Percentiles rank a stretch among this genome's conserved stretches.
Conservation (phyloP, 2,329 filamentous ascomycete species). For the Venturiaceae sp. region DNA sequence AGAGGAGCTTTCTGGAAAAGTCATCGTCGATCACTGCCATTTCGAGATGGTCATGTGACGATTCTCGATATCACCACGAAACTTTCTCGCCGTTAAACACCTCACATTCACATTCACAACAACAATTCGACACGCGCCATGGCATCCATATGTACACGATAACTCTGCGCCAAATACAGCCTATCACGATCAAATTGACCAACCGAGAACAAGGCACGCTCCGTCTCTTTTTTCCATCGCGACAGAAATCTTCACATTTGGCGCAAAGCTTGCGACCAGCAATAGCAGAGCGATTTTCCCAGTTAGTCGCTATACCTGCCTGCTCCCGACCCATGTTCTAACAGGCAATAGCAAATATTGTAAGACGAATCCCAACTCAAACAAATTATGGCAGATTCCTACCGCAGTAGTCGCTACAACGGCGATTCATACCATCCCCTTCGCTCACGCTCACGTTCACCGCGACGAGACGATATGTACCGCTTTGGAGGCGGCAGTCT, state of each 20-base stretch:
- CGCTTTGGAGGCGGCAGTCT: not conserved
- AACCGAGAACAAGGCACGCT: not conserved
- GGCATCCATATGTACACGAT: not conserved
- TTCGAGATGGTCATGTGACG: too few species aligned
- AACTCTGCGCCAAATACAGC: not conserved
- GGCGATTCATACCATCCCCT: not conserved
- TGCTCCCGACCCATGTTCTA: not conserved
- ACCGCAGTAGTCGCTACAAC: not conserved
- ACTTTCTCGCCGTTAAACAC: too few species aligned
- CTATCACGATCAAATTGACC: not conserved
- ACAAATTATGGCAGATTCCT: not conserved
- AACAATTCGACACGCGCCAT: not conserved
- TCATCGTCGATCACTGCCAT: too few species aligned
- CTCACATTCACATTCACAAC: not conserved
- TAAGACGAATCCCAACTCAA: not conserved
- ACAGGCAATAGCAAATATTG: not conserved
- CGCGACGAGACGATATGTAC: not conserved
- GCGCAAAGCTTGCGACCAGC: not conserved
- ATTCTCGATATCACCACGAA: too few species aligned
- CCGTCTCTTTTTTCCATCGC: not conserved
- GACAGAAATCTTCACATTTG: not conserved
- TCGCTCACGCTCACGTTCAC: not conserved
- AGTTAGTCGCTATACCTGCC: not conserved
- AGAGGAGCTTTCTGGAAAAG: too few species aligned
- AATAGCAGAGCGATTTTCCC: not conserved